A percentile compares a stretch with the other conserved stretches of the same genome.
Evolutionary conservation across 2,329 filamentous ascomycete genomes (phyloP).

Genomic region (Colletotrichum higginsianum): DNA sequence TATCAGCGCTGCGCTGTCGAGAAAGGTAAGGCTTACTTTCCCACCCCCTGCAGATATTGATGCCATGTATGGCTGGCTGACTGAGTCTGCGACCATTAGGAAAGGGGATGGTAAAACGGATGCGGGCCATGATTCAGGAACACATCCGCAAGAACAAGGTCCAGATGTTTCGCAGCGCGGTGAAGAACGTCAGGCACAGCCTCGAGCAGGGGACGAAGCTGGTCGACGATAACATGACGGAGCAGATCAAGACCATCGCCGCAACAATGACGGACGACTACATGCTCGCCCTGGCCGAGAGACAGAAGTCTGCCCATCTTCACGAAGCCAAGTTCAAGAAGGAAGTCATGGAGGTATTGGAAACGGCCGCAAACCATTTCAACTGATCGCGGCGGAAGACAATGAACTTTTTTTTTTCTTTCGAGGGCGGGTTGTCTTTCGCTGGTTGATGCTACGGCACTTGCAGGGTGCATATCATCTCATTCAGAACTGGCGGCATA

Average conservation of each 20-base stretch:
- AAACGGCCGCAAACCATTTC: not conserved
- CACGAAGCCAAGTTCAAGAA: constrained; percentile 1
- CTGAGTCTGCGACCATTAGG: not conserved
- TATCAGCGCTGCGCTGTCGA: not conserved
- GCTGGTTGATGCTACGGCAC: no score
- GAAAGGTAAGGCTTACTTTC: not conserved
- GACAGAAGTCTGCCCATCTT: not conserved
- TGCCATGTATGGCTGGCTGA: not conserved
- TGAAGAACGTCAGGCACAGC: not conserved
- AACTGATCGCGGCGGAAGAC: not conserved
- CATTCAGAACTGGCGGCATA: not conserved
- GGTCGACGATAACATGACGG: not conserved
- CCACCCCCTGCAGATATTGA: no score
- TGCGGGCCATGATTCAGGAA: not conserved
- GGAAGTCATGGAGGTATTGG: constrained; percentile 6
- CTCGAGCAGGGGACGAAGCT: not conserved
- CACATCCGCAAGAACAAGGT: not conserved
- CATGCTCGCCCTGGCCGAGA: constrained; percentile 11
- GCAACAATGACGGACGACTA: constrained; percentile 16
- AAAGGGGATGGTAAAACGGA: not conserved
- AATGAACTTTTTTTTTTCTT: no score
- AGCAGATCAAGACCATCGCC: not conserved
- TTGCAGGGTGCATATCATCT: not conserved
- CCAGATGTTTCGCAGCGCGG: not conserved
- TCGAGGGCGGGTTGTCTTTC: no score